Base-by-base conservation (phyloP, 768 basidiomycete species). In the Fistulinella prunicolor region DNA sequence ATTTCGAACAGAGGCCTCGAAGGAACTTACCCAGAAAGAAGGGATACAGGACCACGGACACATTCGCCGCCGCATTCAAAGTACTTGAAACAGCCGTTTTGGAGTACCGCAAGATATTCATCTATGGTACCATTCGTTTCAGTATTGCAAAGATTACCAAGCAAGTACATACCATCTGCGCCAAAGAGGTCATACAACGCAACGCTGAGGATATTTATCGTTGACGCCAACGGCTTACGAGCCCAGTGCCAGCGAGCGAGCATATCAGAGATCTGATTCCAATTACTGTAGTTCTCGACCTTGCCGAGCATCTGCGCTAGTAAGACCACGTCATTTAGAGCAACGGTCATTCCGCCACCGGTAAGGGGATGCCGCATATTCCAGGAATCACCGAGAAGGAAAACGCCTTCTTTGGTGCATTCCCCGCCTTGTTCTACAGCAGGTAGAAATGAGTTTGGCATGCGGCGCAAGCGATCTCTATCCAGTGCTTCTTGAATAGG, bases 361-460 rank as follows among this genome's bases (percentile, higher is more conserved):
- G 96, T 99, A 19, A 99, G 77, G 2, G 96, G 96, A 67, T 99
- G 96, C 0, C 96, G 89, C 94, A 98, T 98, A 64, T 98, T 99
- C 87, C 92, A 95, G 2, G 95, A 84, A 63, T 98, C 96, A 2
- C 96, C 96, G 28, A 96, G 74, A 52, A 98, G 81, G 49, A 99
- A 71, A 9, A 82, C 82, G 21, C 91, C 90, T 41, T 83, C 77
- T 53, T 81, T 86, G 6, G 64, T 69, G 47, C 57, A 66, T 53
- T 52, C 57, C 16, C 70, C 69, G 9, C 74, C 71, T 62, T 95
- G 94, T 50, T 82, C 73, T 3, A 85, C 73, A 1, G 94, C 71
- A 0, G 96, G 90, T 2, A 99, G 77, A 74, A 89, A 96, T 0
- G 90, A 88, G 65, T 97, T 98, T 26, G 96, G 94, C 94, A 98